A percentile compares a stretch with the other conserved stretches of the same genome.
Evolutionary conservation across 1,284 basidiomycete species (phyloP).

Genomic region (Melampsora americana): DNA sequence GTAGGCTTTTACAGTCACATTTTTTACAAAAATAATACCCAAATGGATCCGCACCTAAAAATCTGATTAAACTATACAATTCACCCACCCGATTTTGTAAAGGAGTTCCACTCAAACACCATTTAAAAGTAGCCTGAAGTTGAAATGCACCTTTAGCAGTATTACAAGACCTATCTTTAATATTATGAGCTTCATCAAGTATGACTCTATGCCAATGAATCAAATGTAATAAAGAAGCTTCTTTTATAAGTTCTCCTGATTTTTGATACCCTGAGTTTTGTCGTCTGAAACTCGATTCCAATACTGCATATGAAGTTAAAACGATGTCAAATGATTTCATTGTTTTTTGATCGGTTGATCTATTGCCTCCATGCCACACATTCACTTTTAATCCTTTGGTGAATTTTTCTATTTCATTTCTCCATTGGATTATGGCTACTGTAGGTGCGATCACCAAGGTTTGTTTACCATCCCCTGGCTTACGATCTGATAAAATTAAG

Average conservation of each 20-base stretch:
- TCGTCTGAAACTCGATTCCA: constrained; percentile 89
- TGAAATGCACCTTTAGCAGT: constrained; percentile 95
- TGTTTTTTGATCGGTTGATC: constrained; percentile 61
- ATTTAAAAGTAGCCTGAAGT: constrained; percentile 73
- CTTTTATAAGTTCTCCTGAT: constrained; percentile 78
- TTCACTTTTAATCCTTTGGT: constrained; percentile 62
- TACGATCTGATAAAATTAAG: constrained; percentile 40
- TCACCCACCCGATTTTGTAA: constrained; percentile 77
- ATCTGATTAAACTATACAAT: constrained; percentile 79
- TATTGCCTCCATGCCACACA: constrained; percentile 80
- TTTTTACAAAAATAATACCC: constrained; percentile 42
- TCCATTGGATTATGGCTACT: constrained; percentile 98
- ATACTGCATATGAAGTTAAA: constrained; percentile 62
- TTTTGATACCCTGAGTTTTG: constrained; percentile 88
- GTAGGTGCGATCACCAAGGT: constrained; percentile 57
- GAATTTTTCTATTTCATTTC: constrained; percentile 76
- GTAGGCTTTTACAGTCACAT: constrained; percentile 77
- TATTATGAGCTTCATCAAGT: constrained; percentile 97
- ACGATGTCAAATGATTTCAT: constrained; percentile 82
- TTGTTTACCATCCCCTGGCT: constrained; percentile 36
- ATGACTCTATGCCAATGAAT: constrained; percentile 71
- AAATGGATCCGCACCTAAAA: constrained; percentile 43
- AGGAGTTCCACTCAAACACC: constrained; percentile 99
- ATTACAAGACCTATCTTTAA: constrained; percentile 78
- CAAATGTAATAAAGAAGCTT: constrained; percentile 78